Evolutionary conservation across 2,329 filamentous ascomycete species (phyloP).

Genomic region (Exophiala alcalophila): DNA sequence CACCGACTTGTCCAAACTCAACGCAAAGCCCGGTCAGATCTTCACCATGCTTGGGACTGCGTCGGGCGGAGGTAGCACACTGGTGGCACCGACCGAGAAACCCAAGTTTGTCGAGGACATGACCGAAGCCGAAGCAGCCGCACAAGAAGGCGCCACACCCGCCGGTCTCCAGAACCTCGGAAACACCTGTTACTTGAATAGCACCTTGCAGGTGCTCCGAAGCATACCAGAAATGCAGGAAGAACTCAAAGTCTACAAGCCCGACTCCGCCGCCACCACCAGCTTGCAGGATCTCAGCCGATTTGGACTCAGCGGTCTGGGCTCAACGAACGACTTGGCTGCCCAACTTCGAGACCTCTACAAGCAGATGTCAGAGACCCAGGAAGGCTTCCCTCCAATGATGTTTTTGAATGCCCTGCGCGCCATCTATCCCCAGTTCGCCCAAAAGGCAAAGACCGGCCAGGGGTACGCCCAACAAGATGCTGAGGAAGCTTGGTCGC

Average conservation of each 20-base stretch:
- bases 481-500: conserved; percentile 96
- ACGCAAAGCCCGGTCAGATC: conserved; percentile 77
- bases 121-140: conserved; percentile 87
- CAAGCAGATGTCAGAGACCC: conserved; percentile 83
- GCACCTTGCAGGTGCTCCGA: conserved; percentile 86
- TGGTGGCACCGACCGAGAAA: conserved; percentile 70
- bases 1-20: conserved; percentile 76
- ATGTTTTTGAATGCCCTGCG: conserved; percentile 80
- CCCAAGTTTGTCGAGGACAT: conserved; percentile 95
- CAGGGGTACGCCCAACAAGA: conserved; percentile 95
- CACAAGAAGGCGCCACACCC: conserved; percentile 77
- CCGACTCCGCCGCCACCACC: conserved; percentile 31
- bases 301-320: conserved; percentile 57
- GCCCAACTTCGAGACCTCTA: conserved; percentile 77
- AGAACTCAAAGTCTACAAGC: conserved; percentile 64
- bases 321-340: conserved; percentile 67
- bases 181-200: conserved; percentile 98
- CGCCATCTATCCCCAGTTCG: conserved; percentile 83
- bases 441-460: conserved; percentile 78
- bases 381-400: conserved; percentile 78
- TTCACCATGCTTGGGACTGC: conserved; percentile 97
- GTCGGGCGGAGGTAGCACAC: conserved; percentile 55
- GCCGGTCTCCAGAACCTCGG: conserved; percentile 88
- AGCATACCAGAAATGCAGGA: conserved; percentile 87
- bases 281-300: conserved; percentile 48